A percentile compares a stretch with the other conserved stretches of the same genome.
phyloP scores from a whole-genome alignment of 805 yeast genomes.

The Pichia scutulata region DNA sequence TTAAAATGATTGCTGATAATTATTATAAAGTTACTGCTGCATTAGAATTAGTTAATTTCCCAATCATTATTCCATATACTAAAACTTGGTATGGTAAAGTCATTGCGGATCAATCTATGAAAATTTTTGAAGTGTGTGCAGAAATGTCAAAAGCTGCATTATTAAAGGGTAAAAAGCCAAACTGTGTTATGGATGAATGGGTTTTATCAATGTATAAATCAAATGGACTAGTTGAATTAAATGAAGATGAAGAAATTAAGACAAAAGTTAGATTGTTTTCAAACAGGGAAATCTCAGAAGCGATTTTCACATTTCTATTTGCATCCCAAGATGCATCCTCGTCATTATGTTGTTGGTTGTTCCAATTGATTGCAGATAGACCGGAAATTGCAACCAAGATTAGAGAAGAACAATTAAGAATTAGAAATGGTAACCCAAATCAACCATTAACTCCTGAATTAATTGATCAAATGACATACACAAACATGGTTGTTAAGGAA shows the following conservation, averaged over 20 bases:
- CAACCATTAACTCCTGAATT: slow-evolving; percentile 58
- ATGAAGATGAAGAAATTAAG: slow-evolving; percentile 37
- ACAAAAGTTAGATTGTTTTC: slow-evolving; percentile 72
- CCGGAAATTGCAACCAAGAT: slow-evolving; percentile 83
- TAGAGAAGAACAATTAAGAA: slow-evolving; percentile 83
- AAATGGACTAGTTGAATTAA: slow-evolving; percentile 27
- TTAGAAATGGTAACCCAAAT: slow-evolving; percentile 70
- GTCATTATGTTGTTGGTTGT: slow-evolving; percentile 95
- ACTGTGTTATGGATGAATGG: slow-evolving; percentile 96
- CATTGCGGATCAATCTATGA: slow-evolving; percentile 92
- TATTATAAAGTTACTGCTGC: slow-evolving; percentile 92
- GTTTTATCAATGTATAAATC: slow-evolving; percentile 60
- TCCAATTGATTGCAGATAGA: slow-evolving; percentile 92
- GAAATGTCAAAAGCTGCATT: slow-evolving; percentile 77
- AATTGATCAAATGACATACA: slow-evolving; percentile 81
- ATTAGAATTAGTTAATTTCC: slow-evolving; percentile 94
- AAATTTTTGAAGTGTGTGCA: slow-evolving; percentile 82
- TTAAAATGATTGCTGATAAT: slow-evolving; percentile 82
- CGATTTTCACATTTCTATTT: slow-evolving; percentile 90
- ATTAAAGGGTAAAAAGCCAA: slow-evolving; percentile 66
- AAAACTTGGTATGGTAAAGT: slow-evolving; percentile 97
- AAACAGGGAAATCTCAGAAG: slow-evolving; percentile 90
- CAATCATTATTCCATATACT: slow-evolving; percentile 90
- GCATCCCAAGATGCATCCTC: slow-evolving; percentile 99
- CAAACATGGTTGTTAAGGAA: slow-evolving; percentile 87